These are phyloP conservation scores for Drechslerella dactyloides DNA, from an alignment of 2,329 filamentous ascomycete species.

Conservation along the genomic window DNA sequence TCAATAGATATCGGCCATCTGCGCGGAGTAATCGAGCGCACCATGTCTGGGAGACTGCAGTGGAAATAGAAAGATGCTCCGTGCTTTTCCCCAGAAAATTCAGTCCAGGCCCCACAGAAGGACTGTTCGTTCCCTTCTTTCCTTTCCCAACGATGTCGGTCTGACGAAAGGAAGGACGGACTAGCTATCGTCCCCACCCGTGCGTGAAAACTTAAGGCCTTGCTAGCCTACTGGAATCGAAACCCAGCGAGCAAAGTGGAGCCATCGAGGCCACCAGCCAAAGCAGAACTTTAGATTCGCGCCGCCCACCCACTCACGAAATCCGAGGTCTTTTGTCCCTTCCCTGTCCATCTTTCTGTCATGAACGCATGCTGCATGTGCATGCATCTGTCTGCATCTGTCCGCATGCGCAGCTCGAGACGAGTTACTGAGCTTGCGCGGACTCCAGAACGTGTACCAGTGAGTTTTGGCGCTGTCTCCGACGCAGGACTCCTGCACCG, in stretches of 20 bases:
- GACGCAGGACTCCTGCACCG: slow-evolving; percentile 1
- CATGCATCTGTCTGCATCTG: background rate
- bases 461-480: background rate
- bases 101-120: background rate
- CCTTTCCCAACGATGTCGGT: background rate
- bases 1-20: slow-evolving; percentile 2
- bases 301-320: background rate
- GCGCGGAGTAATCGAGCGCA: background rate
- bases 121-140: background rate
- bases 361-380: slow-evolving; percentile 5
- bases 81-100: slow-evolving; percentile 1
- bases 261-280: background rate
- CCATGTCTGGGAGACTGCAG: background rate
- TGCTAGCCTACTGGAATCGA: background rate
- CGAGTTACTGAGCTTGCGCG: background rate
- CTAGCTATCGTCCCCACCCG: background rate
- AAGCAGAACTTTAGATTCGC: background rate
- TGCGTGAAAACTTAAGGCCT: slow-evolving; percentile 1
- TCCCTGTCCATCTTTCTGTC: background rate
- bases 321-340: background rate
- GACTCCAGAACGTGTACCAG: background rate
- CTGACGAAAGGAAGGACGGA: background rate
- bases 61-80: background rate
- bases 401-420: background rate
- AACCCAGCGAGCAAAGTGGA: slow-evolving; percentile 1